A percentile compares a stretch with the other conserved stretches of the same genome.
These are phyloP conservation scores for Citrus reticulata DNA, from an alignment of 345 rosid species.

Conservation along the genomic window DNA sequence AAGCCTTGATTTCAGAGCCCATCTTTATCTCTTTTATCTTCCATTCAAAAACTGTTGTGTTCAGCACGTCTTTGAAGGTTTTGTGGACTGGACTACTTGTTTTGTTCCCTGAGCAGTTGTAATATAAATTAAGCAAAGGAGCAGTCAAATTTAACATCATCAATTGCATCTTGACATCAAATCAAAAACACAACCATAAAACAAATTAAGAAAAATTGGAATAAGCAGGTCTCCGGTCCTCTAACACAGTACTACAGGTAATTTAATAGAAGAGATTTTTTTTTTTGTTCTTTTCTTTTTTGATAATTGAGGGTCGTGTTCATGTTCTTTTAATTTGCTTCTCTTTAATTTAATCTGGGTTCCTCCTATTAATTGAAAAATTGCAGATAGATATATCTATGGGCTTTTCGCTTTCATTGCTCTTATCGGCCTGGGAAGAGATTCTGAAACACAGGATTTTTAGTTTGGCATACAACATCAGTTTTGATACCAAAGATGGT, in stretches of 20 bases:
- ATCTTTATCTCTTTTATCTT: too few species aligned
- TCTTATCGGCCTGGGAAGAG: constrained; percentile 40
- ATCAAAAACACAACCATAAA: too few species aligned
- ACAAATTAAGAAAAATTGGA: too few species aligned
- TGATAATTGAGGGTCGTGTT: too few species aligned
- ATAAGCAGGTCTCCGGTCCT: too few species aligned
- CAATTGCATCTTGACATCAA: not conserved
- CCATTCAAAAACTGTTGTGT: not conserved
- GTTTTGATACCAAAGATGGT: constrained; percentile 16
- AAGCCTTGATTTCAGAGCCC: constrained; percentile 3
- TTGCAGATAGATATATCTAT: not conserved
- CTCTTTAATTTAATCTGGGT: not conserved
- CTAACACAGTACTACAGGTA: too few species aligned
- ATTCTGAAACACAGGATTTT: constrained; percentile 19
- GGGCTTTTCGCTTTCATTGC: constrained; percentile 40
- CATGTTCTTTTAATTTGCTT: not conserved
- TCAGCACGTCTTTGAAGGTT: constrained; percentile 23
- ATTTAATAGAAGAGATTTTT: too few species aligned
- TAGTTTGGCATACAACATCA: constrained; percentile 17
- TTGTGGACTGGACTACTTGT: not conserved
- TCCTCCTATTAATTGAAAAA: too few species aligned
- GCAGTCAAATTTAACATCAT: not conserved
- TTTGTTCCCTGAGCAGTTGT: not conserved
- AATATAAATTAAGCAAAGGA: not conserved
- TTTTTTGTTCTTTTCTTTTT: too few species aligned